Base-by-base conservation (phyloP, 148 eudicot species). In the Amaranthus cruentus region DNA sequence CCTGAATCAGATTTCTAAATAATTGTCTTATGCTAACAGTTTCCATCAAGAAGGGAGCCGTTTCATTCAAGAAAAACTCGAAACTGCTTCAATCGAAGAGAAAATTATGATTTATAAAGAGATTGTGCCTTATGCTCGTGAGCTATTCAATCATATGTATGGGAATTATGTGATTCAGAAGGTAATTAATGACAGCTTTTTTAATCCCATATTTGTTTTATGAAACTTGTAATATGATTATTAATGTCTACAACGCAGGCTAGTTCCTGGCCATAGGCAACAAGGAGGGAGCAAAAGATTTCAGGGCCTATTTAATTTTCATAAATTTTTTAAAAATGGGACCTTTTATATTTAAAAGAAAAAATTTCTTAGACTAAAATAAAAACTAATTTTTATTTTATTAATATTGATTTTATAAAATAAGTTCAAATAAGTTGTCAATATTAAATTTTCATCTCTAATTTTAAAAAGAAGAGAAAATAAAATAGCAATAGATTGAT, bases 11-110 rank as follows among this genome's bases (percentile, higher is more conserved):
- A 38, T 69, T 15, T 67, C 48, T 75, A 11, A 73, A 58, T 47
- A 21, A 42, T 69, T 44, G 38, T 71, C 61, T 67, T 70, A 15
- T 73, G 12, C 73, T 71, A 67, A 76, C 88, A 96, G 99, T 86
- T 94, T 90, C 62, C 97, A 96, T 84, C 99, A 96, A 75, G 87
- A 92, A 85, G 99, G 99, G 53, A 96, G 99, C 78, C 94, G 99
- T 18, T 96, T 96, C 81, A 96, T 96, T 77, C 99, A 96, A 79
- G 96, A 96, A 65, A 96, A 92, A 81, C 99, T 96, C 13, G 99
- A 96, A 87, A 90, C 96, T 43, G 99, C 99, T 63, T 84, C 97
- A 13, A 58, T 47, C 8, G 97, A 96, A 73, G 97, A 96, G 87
- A 96, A 87, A 78, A 86, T 85, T 71, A 96, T 92, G 96, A 97